Conservation (phyloP, 1,139 yeast species). For the Cylindricascospora bacillispora region DNA sequence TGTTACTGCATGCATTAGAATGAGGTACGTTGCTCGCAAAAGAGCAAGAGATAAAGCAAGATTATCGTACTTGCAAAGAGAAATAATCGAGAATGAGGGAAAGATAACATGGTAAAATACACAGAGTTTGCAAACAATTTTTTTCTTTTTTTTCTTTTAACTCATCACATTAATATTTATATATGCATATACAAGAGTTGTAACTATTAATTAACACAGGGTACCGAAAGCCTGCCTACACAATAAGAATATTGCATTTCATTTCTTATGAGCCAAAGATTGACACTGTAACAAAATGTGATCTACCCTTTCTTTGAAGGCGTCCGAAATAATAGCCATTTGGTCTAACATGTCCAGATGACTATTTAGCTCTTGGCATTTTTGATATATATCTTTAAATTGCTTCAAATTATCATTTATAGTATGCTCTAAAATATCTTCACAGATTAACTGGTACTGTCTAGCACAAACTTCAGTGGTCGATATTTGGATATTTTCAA, state of each 20-base stretch:
- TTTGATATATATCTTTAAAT: constrained; percentile 32
- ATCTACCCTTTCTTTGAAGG: constrained; percentile 20
- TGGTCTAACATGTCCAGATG: constrained; percentile 63
- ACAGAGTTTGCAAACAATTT: no score
- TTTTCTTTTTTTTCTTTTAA: no score
- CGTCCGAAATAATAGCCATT: constrained; percentile 26
- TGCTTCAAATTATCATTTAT: constrained; percentile 34
- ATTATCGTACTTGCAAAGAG: constrained; percentile 17
- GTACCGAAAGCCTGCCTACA: no score
- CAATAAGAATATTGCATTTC: no score
- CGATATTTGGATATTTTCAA: constrained; percentile 30
- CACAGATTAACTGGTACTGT: constrained; percentile 21
- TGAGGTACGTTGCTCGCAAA: constrained; percentile 16
- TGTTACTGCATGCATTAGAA: constrained; percentile 20
- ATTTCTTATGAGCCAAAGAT: no score
- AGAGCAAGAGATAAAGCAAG: constrained; percentile 20
- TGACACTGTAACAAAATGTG: no score
- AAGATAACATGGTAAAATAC: constrained; percentile 18
- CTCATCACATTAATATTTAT: no score
- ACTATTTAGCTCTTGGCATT: constrained; percentile 45
- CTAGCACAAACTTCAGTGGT: constrained; percentile 27
- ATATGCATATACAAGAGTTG: no score
- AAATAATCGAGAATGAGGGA: constrained; percentile 16
- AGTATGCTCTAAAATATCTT: constrained; percentile 28
- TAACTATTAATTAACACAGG: no score